Evolutionary conservation across 1,139 yeast species (phyloP).

Genomic region (Sugiyamaella neomexicana): DNA sequence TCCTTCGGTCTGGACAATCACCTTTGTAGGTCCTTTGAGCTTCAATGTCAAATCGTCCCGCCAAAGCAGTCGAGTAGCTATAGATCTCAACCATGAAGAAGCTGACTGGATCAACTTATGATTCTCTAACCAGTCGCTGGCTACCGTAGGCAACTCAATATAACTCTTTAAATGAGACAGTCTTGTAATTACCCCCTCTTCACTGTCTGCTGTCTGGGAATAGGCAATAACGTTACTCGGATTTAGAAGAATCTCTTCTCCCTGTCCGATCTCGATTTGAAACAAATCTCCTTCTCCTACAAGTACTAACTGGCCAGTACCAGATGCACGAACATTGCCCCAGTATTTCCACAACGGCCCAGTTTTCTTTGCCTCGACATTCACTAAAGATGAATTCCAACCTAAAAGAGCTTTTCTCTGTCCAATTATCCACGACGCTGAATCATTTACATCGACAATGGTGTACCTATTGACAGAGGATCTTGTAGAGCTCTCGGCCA

Average conservation of each 20-base stretch:
- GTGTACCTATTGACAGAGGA: conserved; percentile 7
- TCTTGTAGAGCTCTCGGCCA: conserved; percentile 25
- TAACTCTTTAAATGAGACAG: conserved; percentile 26
- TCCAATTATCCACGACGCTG: conserved; percentile 37
- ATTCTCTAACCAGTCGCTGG: conserved; percentile 16
- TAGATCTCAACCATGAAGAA: conserved; percentile 19
- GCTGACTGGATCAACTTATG: conserved; percentile 16
- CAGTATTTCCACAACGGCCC: conserved; percentile 11
- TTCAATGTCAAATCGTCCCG: conserved; percentile 26
- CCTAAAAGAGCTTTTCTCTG: conserved; percentile 39
- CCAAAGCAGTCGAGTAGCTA: conserved; percentile 24
- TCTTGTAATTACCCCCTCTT: conserved; percentile 19
- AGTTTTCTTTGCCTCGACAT: conserved; percentile 14
- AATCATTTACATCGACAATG: conserved; percentile 33
- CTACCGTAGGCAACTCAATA: conserved; percentile 26
- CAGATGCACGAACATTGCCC: conserved; percentile 36
- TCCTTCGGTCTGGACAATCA: conserved; percentile 26
- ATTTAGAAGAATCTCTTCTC: conserved; percentile 36
- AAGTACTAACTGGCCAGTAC: conserved; percentile 39
- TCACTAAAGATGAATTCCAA: conserved; percentile 31
- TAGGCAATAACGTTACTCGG: conserved; percentile 40
- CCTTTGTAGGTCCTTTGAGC: conserved; percentile 29
- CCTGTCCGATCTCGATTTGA: conserved; percentile 35
- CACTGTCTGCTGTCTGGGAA: conserved; percentile 23
- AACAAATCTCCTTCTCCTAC: conserved; percentile 40